Evolutionary conservation across 2,329 filamentous ascomycete species (phyloP), one percentile per base, ranked within the genome.

Genomic region (Paecilomyces sp.): DNA sequence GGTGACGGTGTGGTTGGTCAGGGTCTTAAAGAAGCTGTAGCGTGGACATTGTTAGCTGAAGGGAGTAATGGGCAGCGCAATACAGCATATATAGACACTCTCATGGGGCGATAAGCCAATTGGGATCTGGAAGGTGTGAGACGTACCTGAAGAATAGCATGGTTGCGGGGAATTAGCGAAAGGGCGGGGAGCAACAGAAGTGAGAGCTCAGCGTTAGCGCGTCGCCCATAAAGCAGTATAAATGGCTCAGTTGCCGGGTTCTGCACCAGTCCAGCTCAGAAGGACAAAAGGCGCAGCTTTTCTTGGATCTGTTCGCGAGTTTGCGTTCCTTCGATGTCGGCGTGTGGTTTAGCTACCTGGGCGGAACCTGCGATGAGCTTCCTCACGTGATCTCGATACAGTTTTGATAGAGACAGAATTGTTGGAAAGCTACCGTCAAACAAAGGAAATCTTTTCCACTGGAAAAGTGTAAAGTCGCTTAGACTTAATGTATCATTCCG

Each of bases 1-100:
- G 54, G 92, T 97, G 72, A 99, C 92, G 81, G 95, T 88, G 68
- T 94, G 89, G 81, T 97, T 94, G 75, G 97, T 95, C 71, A 97
- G 89, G 58, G 93, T 97, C 78, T 97, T 97, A 87, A 97, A 97
- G 82, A 97, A 97, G 80, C 90, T 94, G 72, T 25, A 15, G 11
- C 8, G 8, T 47, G 8, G 15, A 47, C 18, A 18, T 9, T 3
- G 24, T 60, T 50, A 56, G 30, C 30, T 4, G 51, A 24, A 25
- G 2, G 47, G 31, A 18, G 22, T 12, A 25, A 51, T 15, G 31
- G 24, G 11, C 30, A 25, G 33, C 24, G 28, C 2, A 31, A 15
- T 12, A 18, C 1, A 34, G 52, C n/a, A 30, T 13, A 9, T 52
- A 7, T 2, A 8, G 18, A 33, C 47, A 53, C 12, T 22, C 22